Evolutionary conservation across 768 basidiomycete genomes (phyloP).

Genomic region (Mycena belliarum): DNA sequence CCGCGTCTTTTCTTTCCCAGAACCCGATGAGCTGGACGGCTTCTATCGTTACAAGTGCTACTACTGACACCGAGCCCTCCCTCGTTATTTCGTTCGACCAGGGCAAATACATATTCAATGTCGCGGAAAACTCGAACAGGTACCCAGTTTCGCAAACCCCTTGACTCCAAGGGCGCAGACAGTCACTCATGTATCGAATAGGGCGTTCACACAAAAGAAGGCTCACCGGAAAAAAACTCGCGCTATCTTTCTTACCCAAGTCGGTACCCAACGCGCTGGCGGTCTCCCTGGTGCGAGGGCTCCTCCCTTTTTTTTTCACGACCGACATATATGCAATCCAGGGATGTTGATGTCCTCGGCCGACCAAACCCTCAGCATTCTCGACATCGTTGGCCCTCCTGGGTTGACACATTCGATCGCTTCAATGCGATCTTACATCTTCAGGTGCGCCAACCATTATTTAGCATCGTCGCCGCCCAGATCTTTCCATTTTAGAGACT

Average conservation of each 20-base stretch:
- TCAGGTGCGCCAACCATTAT: slow-evolving; percentile 40
- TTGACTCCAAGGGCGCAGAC: too few relatives aligned
- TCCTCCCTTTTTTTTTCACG: not conserved
- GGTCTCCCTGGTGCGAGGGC: slow-evolving; percentile 71
- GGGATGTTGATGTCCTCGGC: slow-evolving; percentile 52
- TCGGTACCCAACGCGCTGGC: slow-evolving; percentile 59
- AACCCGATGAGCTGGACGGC: slow-evolving; percentile 60
- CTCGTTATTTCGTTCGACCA: slow-evolving; percentile 71
- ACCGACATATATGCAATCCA: slow-evolving; percentile 38
- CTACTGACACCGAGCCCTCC: slow-evolving; percentile 81
- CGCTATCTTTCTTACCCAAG: slow-evolving; percentile 72
- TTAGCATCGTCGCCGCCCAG: not conserved
- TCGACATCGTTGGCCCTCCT: slow-evolving; percentile 58
- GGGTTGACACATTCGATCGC: slow-evolving; percentile 58
- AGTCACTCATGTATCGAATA: too few relatives aligned
- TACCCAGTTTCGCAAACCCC: too few relatives aligned
- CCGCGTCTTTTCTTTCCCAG: not conserved
- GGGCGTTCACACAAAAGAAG: slow-evolving; percentile 70
- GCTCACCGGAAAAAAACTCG: slow-evolving; percentile 66
- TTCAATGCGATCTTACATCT: slow-evolving; percentile 53
- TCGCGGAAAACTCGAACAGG: slow-evolving; percentile 77
- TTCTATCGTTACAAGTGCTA: slow-evolving; percentile 55
- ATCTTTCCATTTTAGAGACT: slow-evolving; percentile 34
- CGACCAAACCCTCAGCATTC: slow-evolving; percentile 46
- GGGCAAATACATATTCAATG: slow-evolving; percentile 87